Conservation (phyloP, 1,284 basidiomycete species). For the Inonotus obliquus region DNA sequence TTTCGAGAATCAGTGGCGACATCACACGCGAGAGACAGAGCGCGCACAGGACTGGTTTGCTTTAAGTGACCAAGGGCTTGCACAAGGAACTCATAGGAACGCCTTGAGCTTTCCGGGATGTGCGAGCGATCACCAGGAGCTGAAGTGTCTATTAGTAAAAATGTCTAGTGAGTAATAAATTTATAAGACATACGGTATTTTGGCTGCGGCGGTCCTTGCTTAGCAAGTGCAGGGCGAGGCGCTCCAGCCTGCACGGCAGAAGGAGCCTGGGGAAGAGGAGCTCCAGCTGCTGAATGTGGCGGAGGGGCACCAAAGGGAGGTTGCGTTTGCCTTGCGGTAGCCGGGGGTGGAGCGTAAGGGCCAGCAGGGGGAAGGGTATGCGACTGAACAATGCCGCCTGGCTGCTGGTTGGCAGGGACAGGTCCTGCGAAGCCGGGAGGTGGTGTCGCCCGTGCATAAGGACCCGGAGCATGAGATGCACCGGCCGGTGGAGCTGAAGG, state of each 20-base stretch:
- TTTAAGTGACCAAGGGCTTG: slow-evolving; percentile 61
- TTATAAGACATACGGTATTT: slow-evolving; percentile 75
- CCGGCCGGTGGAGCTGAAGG: slow-evolving; percentile 2
- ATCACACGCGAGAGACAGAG: slow-evolving; percentile 11
- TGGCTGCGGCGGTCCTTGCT: slow-evolving; percentile 50
- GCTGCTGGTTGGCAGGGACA: background rate
- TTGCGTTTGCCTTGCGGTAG: slow-evolving; percentile 15
- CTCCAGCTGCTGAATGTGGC: background rate
- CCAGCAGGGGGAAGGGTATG: slow-evolving; percentile 15
- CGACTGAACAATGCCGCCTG: background rate
- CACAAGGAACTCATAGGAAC: slow-evolving; percentile 66
- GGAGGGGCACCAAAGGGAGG: slow-evolving; percentile 30
- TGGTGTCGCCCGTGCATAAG: slow-evolving; percentile 38
- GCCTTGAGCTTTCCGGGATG: slow-evolving; percentile 70
- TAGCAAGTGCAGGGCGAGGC: slow-evolving; percentile 33
- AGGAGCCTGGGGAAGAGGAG: slow-evolving; percentile 26
- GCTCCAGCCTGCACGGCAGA: slow-evolving; percentile 23
- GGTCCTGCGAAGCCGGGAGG: slow-evolving; percentile 14
- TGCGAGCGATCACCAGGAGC: slow-evolving; percentile 89
- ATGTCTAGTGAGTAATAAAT: background rate
- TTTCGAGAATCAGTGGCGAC: slow-evolving; percentile 18
- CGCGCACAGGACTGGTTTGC: slow-evolving; percentile 65
- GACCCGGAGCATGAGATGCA: slow-evolving; percentile 17
- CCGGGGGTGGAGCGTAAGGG: slow-evolving; percentile 17
- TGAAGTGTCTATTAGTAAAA: slow-evolving; percentile 30